Percentiles rank a stretch among this genome's conserved stretches.
These are phyloP conservation scores for Dissophora globulifera DNA, from an alignment of 192 early-diverging fungal genomes.

Conservation along the genomic window DNA sequence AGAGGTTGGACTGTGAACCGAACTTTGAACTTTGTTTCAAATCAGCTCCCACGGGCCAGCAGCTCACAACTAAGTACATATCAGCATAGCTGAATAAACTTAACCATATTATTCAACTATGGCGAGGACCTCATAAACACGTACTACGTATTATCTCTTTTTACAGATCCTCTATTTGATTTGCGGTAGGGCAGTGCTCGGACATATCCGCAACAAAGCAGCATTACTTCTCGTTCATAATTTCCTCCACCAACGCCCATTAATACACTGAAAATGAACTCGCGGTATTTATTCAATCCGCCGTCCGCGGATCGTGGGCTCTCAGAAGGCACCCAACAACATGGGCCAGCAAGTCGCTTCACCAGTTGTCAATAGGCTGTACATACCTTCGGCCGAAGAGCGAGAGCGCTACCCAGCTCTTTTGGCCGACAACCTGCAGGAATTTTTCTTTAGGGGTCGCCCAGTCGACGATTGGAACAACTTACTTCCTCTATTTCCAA, in stretches of 20 bases:
- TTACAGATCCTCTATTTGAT: no score
- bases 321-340: background rate
- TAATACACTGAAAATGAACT: background rate
- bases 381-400: background rate
- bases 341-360: background rate
- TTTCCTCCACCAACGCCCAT: background rate
- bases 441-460: background rate
- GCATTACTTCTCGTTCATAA: background rate
- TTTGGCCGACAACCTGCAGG: background rate
- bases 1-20: no score
- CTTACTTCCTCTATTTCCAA: background rate
- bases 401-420: background rate
- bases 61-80: no score
- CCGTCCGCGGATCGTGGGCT: background rate
- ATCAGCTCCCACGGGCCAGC: no score
- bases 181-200: no score
- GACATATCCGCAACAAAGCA: conserved; percentile 17
- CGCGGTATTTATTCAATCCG: background rate
- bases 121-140: no score
- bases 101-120: no score
- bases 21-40: no score
- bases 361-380: background rate
- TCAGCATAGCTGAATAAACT: no score
- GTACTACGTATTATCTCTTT: no score
- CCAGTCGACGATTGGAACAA: background rate